Percentiles rank a stretch among this genome's conserved stretches.
These are phyloP conservation scores for Nitzschia inconspicua DNA, from an alignment of 108 stramenopile species.

Conservation along the genomic window DNA sequence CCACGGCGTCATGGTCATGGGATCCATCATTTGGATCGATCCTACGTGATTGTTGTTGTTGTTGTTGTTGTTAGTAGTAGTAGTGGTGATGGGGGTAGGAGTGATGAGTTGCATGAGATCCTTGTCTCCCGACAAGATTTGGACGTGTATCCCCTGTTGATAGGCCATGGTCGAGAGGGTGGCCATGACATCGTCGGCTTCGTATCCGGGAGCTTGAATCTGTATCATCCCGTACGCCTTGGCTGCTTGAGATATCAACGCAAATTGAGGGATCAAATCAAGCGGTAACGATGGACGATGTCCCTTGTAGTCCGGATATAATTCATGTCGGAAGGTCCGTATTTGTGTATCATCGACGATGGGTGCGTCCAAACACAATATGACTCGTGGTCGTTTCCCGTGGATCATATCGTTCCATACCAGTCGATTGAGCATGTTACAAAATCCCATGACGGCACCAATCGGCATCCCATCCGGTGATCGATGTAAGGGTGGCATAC, in stretches of 20 bases:
- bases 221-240: slow-evolving; percentile 77
- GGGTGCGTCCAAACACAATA: slow-evolving; percentile 75
- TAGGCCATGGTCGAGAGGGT: slow-evolving; percentile 60
- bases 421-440: slow-evolving; percentile 82
- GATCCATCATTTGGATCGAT: slow-evolving; percentile 80
- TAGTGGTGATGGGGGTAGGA: slow-evolving; percentile 16
- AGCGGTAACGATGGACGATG: slow-evolving; percentile 74
- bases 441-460: slow-evolving; percentile 85
- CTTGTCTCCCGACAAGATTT: slow-evolving; percentile 84
- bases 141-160: slow-evolving; percentile 58
- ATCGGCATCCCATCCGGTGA: slow-evolving; percentile 72
- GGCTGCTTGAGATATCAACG: slow-evolving; percentile 62
- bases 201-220: slow-evolving; percentile 73
- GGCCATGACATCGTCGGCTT: slow-evolving; percentile 93
- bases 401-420: slow-evolving; percentile 47
- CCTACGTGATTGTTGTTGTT: slow-evolving; percentile 15
- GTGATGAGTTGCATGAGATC: slow-evolving; percentile 91
- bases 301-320: slow-evolving; percentile 83
- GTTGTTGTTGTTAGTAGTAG: background rate
- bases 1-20: slow-evolving; percentile 60
- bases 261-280: slow-evolving; percentile 86
- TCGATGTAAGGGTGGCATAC: slow-evolving; percentile 83
- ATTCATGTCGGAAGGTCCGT: slow-evolving; percentile 64
- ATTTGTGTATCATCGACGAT: slow-evolving; percentile 4
- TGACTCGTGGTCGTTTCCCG: slow-evolving; percentile 71